Evolutionary conservation across 73 alveolate species (phyloP).

Genomic region (Stentor roeselii): DNA sequence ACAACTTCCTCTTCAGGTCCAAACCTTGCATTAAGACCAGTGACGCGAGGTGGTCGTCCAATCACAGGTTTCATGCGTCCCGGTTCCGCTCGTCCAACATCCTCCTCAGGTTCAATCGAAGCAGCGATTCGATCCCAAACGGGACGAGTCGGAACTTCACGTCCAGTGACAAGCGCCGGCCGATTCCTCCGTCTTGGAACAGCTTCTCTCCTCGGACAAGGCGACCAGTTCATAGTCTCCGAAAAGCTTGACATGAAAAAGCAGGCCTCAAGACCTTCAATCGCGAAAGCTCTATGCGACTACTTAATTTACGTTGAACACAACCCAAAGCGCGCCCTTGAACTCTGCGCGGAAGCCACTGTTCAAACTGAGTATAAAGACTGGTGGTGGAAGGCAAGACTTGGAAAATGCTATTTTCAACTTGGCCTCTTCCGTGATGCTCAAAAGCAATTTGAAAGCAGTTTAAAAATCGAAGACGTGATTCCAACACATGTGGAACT

Average conservation of each 20-base stretch:
- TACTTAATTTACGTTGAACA: slow-evolving; percentile 94
- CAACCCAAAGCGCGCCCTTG: slow-evolving; percentile 93
- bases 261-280: slow-evolving; percentile 81
- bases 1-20: slow-evolving; percentile 57
- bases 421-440: slow-evolving; percentile 98
- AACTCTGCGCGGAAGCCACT: slow-evolving; percentile 95
- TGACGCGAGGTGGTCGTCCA: slow-evolving; percentile 98
- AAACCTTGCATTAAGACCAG: slow-evolving; percentile 87
- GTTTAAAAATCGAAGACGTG: slow-evolving; percentile 88
- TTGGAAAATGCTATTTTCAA: slow-evolving; percentile 96
- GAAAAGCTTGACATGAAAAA: slow-evolving; percentile 90
- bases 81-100: slow-evolving; percentile 82
- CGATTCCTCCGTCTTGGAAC: slow-evolving; percentile 95
- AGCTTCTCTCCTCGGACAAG: slow-evolving; percentile 88
- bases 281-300: slow-evolving; percentile 95
- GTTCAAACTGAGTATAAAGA: slow-evolving; percentile 75
- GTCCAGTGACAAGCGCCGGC: slow-evolving; percentile 60
- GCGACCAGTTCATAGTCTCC: slow-evolving; percentile 85
- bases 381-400: slow-evolving; percentile 99
- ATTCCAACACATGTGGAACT: slow-evolving; percentile 82
- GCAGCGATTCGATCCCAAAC: slow-evolving; percentile 7
- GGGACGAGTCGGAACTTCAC: slow-evolving; percentile 59
- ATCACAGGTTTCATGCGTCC: slow-evolving; percentile 99
- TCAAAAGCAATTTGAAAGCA: slow-evolving; percentile 92
- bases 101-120: slow-evolving; percentile 31